phyloP scores from a whole-genome alignment of 148 eudicot genomes.

The Fallopia convolvulus region DNA sequence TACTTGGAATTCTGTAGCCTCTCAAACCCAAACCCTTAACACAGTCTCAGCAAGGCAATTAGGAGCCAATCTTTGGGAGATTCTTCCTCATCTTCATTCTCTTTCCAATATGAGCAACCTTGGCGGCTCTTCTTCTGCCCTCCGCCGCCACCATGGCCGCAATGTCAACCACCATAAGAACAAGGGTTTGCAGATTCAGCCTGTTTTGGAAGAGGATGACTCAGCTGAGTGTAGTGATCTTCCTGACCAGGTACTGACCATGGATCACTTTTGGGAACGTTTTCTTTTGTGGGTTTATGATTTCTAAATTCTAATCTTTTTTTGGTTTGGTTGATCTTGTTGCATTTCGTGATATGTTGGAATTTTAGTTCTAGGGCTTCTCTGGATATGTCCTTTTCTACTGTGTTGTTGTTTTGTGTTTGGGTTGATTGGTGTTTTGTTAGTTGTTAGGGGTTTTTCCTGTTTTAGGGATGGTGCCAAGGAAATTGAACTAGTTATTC shows the following conservation, averaged over 20 bases:
- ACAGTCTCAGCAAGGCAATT: slow-evolving; percentile 63
- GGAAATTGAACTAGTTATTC: background rate
- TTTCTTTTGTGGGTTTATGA: background rate
- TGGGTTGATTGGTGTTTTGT: background rate
- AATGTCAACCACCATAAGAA: slow-evolving; percentile 16
- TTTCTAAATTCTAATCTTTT: no score
- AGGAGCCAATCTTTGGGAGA: slow-evolving; percentile 72
- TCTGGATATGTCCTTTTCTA: background rate
- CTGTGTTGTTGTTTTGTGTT: background rate
- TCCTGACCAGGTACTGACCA: slow-evolving; percentile 37
- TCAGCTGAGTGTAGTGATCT: slow-evolving; percentile 22
- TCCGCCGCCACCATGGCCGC: slow-evolving; percentile 14
- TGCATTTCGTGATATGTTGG: background rate
- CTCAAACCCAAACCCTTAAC: background rate
- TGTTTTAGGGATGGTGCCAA: background rate
- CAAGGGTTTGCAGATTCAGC: slow-evolving; percentile 27
- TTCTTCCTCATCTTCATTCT: slow-evolving; percentile 31
- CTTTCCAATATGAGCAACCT: slow-evolving; percentile 31
- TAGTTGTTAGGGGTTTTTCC: background rate
- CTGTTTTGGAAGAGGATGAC: slow-evolving; percentile 23
- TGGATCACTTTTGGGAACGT: background rate
- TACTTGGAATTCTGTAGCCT: slow-evolving; percentile 44
- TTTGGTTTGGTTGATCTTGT: background rate
- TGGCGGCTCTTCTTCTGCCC: background rate
- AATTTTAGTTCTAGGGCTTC: background rate